Base-by-base conservation (phyloP, 139 green algal species). In the Eudorina sp. region DNA sequence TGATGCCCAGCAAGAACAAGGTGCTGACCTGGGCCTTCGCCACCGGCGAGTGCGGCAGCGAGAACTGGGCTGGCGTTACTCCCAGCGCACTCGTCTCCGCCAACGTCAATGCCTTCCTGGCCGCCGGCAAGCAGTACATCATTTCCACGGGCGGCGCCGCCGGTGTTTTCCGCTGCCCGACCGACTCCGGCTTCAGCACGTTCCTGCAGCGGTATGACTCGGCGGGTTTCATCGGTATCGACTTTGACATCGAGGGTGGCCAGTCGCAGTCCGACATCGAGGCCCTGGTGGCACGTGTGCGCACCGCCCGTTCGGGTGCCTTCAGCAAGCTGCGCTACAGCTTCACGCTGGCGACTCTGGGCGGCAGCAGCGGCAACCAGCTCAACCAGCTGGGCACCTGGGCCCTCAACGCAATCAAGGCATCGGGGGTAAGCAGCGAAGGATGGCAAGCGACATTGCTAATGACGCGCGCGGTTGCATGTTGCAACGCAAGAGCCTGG, bases 331-430 rank as follows among this genome's bases (percentile, higher is more conserved):
- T 58, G 16, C 51, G 51, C 51, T 58, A 25, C 51, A 58, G 51
- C 51, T 58, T 58, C 51, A 58, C 51, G 51, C 51, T 58, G 51
- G 51, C 51, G 13, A 58, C 51, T 16, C 13, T 58, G 51, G 16
- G 16, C 16, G 51, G 51, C 16, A 16, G 13, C 13, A 25, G 13
- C 13, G 51, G 51, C 13, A 58, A 58, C 51, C 51, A 58, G 51
- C 51, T 58, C 13, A 16, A 13, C 51, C 13, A 16, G 13, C 13
- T 25, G 16, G 51, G 51, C 51, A 58, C 51, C 13, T 58, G 13
- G 51, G 79, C 75, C n/a, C 51, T 86, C 9, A 68, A 86, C 45
- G 79, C 53, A 6, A 86, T 86, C 58, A 43, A 74, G 29, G 25
- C 79, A 6, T 45, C 51, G 9, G 79, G 81, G 8, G 18, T n/a